A percentile compares a stretch with the other conserved stretches of the same genome.
phyloP scores from a whole-genome alignment of 306 rosid genomes.

The Acmispon strigosus region DNA sequence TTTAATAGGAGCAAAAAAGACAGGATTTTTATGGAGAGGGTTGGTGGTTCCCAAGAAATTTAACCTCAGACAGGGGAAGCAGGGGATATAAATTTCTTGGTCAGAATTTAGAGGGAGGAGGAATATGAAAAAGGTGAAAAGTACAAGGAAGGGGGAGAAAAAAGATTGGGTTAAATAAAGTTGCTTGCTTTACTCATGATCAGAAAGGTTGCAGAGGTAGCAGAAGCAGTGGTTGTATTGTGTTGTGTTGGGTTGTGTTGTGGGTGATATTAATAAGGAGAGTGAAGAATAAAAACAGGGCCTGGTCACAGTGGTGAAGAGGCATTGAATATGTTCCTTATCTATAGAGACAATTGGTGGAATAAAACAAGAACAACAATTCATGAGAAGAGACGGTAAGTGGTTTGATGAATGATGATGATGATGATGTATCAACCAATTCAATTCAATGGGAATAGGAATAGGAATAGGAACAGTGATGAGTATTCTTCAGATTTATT shows the following conservation, averaged over 20 bases:
- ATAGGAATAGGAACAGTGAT: background rate
- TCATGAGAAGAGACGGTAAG: background rate
- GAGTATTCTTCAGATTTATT: no score
- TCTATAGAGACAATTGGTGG: background rate
- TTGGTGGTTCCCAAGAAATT: conserved; percentile 14
- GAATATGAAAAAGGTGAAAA: conserved; percentile 12
- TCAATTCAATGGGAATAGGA: background rate
- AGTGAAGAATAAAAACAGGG: background rate
- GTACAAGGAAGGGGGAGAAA: background rate
- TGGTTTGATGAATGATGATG: background rate
- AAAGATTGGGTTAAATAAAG: background rate
- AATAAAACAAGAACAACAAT: background rate
- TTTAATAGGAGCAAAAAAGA: background rate
- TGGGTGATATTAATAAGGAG: background rate
- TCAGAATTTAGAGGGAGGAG: conserved; percentile 23
- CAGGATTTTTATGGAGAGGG: background rate
- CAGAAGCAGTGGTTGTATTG: background rate
- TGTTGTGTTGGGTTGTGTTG: no score
- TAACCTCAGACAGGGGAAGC: background rate
- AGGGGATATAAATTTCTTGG: conserved; percentile 30
- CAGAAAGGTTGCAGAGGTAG: background rate
- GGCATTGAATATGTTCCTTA: conserved; percentile 14
- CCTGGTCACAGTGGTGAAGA: background rate
- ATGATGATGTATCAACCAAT: background rate
- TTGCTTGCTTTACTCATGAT: background rate